Evolutionary conservation across 192 early-diverging fungal species (phyloP).

Genomic region (Dissophora globulifera): DNA sequence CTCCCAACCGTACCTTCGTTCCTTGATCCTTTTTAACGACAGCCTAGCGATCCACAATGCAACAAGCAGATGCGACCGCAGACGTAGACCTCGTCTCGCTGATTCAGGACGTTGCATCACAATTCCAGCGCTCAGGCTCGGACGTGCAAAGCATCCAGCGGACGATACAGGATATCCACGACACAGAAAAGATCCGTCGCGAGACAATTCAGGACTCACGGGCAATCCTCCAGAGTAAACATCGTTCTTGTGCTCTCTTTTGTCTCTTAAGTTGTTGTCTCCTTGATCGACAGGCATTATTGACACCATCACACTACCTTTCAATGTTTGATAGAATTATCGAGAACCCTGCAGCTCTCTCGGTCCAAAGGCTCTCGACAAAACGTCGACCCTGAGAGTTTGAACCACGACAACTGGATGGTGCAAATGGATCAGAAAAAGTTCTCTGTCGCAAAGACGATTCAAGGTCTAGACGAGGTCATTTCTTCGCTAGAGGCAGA

Average conservation of each 20-base stretch:
- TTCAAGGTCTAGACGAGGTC: slow-evolving; percentile 37
- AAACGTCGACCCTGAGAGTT: slow-evolving; percentile 29
- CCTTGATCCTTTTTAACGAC: no score
- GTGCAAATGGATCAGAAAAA: slow-evolving; percentile 33
- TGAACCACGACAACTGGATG: slow-evolving; percentile 30
- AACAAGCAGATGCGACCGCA: neutral
- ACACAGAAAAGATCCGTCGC: slow-evolving; percentile 22
- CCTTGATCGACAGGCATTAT: neutral
- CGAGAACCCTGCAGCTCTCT: slow-evolving; percentile 29
- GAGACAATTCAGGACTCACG: slow-evolving; percentile 28
- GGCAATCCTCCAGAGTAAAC: slow-evolving; percentile 27
- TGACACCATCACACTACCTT: no score
- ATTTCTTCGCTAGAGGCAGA: slow-evolving; percentile 38
- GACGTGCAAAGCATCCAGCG: slow-evolving; percentile 28
- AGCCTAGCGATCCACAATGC: neutral
- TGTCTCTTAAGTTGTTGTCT: neutral
- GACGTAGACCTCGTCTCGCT: slow-evolving; percentile 15
- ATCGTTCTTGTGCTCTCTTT: no score
- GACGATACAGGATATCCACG: slow-evolving; percentile 21
- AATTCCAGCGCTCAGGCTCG: slow-evolving; percentile 31
- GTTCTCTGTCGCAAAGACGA: slow-evolving; percentile 29
- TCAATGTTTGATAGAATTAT: slow-evolving; percentile 17
- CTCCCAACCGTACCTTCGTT: no score
- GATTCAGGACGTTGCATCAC: slow-evolving; percentile 26
- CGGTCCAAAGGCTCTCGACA: slow-evolving; percentile 20